A percentile compares a stretch with the other conserved stretches of the same genome.
Evolutionary conservation across 768 basidiomycete species (phyloP).

Genomic region (Xerocomus potaroensis): DNA sequence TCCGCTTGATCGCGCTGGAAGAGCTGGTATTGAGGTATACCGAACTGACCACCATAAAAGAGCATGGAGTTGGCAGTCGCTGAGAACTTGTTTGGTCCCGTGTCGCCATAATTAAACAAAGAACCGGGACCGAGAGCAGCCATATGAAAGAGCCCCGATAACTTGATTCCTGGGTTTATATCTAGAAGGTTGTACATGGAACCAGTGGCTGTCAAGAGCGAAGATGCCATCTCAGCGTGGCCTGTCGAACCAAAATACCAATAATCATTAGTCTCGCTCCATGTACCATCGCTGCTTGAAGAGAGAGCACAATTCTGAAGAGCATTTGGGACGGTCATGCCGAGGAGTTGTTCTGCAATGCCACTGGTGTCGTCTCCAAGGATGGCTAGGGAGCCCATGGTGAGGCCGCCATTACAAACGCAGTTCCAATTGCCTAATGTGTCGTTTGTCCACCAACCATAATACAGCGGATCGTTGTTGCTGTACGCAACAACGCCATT

Average conservation of each 20-base stretch:
- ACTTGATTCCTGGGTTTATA: slow-evolving; percentile 63
- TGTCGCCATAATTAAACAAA: slow-evolving; percentile 63
- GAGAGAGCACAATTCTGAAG: slow-evolving; percentile 68
- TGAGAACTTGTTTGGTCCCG: slow-evolving; percentile 88
- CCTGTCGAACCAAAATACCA: slow-evolving; percentile 95
- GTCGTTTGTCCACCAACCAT: slow-evolving; percentile 77
- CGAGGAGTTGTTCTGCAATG: slow-evolving; percentile 60
- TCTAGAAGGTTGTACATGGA: slow-evolving; percentile 70
- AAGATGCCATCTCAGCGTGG: slow-evolving; percentile 82
- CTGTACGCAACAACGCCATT: slow-evolving; percentile 58
- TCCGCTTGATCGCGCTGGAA: slow-evolving; percentile 90
- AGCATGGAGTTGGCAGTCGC: slow-evolving; percentile 88
- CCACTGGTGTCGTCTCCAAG: slow-evolving; percentile 78
- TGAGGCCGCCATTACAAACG: slow-evolving; percentile 89
- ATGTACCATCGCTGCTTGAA: slow-evolving; percentile 72
- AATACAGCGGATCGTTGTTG: slow-evolving; percentile 28
- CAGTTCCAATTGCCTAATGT: slow-evolving; percentile 97
- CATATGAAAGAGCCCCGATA: slow-evolving; percentile 89
- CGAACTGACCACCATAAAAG: slow-evolving; percentile 67
- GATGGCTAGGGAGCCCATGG: slow-evolving; percentile 87
- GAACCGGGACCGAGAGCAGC: slow-evolving; percentile 80
- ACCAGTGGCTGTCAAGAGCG: slow-evolving; percentile 83
- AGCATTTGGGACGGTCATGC: slow-evolving; percentile 69
- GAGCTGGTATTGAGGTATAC: slow-evolving; percentile 70
- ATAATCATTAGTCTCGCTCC: slow-evolving; percentile 92